These are phyloP conservation scores for Adiantum capillusveneris DNA, from an alignment of 75 land plant species.

Conservation along the genomic window DNA sequence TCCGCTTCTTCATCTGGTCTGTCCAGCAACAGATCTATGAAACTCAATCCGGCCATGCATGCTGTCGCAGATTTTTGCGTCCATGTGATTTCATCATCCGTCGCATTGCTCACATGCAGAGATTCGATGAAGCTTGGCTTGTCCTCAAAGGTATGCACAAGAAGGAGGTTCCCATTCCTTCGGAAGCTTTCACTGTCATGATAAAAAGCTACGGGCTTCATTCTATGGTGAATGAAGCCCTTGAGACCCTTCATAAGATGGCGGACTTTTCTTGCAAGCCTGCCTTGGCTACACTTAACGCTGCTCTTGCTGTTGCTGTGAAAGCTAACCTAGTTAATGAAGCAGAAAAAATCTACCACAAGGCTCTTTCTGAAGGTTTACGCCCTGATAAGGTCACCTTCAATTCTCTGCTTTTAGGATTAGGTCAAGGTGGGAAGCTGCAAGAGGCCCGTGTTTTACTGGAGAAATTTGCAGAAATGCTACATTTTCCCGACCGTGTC, in stretches of 20 bases:
- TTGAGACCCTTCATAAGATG: conserved; percentile 28
- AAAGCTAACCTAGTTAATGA: conserved; percentile 24
- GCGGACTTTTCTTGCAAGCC: conserved; percentile 41
- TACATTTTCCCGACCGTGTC: conserved; percentile 24
- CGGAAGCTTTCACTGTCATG: no score
- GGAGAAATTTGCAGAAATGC: conserved; percentile 10
- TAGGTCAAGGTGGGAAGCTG: conserved; percentile 34
- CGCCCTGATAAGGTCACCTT: conserved; percentile 61
- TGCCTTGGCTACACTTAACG: conserved; percentile 47
- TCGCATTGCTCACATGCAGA: no score
- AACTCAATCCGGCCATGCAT: no score
- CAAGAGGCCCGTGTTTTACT: conserved; percentile 24
- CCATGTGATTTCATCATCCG: no score
- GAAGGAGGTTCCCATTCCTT: no score
- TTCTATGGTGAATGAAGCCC: conserved; percentile 29
- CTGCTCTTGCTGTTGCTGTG: conserved; percentile 24
- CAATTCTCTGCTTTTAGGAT: conserved; percentile 32
- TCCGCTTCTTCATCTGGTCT: no score
- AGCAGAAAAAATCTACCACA: conserved; percentile 51
- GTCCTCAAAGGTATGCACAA: no score
- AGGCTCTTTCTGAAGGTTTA: conserved; percentile 50
- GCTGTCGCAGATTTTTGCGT: no score
- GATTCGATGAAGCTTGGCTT: no score
- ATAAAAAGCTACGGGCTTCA: no score
- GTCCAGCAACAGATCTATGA: no score